These are phyloP conservation scores for Phoma herbarum DNA, from an alignment of 2,329 filamentous ascomycete species.

Conservation along the genomic window DNA sequence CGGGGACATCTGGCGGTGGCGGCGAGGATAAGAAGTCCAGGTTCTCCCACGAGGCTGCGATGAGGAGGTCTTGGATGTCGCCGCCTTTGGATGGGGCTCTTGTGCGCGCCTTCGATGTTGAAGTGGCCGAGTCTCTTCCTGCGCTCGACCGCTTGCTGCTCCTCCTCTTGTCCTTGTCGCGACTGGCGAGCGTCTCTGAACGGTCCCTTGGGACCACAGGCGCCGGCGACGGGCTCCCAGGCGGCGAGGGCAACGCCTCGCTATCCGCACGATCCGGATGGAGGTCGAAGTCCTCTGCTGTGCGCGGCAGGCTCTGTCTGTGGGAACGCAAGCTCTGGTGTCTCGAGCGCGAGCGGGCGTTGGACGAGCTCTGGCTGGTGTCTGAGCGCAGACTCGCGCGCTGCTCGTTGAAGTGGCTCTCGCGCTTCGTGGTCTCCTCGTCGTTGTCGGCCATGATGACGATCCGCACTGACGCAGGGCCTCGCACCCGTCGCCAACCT, in stretches of 20 bases:
- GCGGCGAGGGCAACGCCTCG: conserved; percentile 15
- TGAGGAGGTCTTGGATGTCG: conserved; percentile 24
- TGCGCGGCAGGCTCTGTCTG: conserved; percentile 9
- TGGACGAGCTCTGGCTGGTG: conserved; percentile 30
- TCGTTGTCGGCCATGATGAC: conserved; percentile 38
- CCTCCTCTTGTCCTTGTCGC: conserved; percentile 18
- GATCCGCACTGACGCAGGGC: conserved; percentile 9
- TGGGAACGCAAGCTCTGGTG: conserved; percentile 22
- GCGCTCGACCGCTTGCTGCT: conserved; percentile 24
- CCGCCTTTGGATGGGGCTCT: conserved; percentile 21
- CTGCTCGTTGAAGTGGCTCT: conserved; percentile 47
- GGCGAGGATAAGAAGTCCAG: conserved; percentile 34
- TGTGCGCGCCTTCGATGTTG: conserved; percentile 13
- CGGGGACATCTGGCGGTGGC: conserved; percentile 29
- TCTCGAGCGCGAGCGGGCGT: conserved; percentile 24
- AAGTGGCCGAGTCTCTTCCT: conserved; percentile 12
- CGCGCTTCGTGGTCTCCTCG: conserved; percentile 37
- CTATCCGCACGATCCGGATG: conserved; percentile 25
- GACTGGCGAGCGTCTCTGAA: conserved; percentile 3
- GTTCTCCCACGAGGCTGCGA: conserved; percentile 32
- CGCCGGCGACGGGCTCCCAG: conserved; percentile 25
- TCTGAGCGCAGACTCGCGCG: conserved; percentile 38
- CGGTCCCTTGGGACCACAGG: conserved; percentile 17
- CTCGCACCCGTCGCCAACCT: conserved; percentile 5
- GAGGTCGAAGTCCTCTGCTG: conserved; percentile 9